These are phyloP conservation scores for Pisolithus albus DNA, from an alignment of 768 basidiomycete species.

Conservation along the genomic window DNA sequence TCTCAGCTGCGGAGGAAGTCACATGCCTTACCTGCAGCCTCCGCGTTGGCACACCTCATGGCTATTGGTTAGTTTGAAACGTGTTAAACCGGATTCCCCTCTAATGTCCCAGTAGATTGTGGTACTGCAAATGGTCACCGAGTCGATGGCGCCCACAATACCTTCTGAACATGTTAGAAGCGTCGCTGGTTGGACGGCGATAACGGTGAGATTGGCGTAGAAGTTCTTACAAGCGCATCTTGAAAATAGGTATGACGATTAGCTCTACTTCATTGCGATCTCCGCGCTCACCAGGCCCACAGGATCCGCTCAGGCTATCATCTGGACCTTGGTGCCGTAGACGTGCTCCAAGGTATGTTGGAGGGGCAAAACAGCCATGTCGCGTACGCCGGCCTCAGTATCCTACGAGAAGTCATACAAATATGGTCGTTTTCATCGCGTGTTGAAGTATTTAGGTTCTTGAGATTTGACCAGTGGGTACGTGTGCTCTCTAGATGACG, in stretches of 20 bases:
- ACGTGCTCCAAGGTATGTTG: constrained; percentile 13
- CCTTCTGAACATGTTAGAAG: constrained; percentile 17
- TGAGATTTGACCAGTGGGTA: background rate
- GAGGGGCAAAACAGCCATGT: constrained; percentile 1
- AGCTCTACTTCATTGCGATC: too few relatives aligned
- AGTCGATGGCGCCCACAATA: background rate
- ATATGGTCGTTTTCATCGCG: constrained; percentile 9
- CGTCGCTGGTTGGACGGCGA: constrained; percentile 24
- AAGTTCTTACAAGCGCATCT: constrained; percentile 11
- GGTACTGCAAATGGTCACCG: constrained; percentile 8
- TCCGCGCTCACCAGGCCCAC: background rate
- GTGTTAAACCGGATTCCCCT: too few relatives aligned
- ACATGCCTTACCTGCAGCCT: constrained; percentile 16
- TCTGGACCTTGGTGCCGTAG: constrained; percentile 13
- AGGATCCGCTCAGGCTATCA: constrained; percentile 15
- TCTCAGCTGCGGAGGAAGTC: constrained; percentile 11
- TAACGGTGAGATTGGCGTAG: constrained; percentile 21
- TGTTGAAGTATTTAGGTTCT: background rate
- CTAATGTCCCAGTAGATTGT: constrained; percentile 9
- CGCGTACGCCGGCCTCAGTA: constrained; percentile 19
- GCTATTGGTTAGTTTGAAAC: constrained; percentile 13
- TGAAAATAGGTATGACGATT: constrained; percentile 16
- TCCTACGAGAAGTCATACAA: constrained; percentile 13
- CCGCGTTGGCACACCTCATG: constrained; percentile 10
- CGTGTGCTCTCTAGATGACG: constrained; percentile 1